Evolutionary conservation across 129 eudicot genomes (phyloP).

Genomic region (Saposhnikovia divaricata): DNA sequence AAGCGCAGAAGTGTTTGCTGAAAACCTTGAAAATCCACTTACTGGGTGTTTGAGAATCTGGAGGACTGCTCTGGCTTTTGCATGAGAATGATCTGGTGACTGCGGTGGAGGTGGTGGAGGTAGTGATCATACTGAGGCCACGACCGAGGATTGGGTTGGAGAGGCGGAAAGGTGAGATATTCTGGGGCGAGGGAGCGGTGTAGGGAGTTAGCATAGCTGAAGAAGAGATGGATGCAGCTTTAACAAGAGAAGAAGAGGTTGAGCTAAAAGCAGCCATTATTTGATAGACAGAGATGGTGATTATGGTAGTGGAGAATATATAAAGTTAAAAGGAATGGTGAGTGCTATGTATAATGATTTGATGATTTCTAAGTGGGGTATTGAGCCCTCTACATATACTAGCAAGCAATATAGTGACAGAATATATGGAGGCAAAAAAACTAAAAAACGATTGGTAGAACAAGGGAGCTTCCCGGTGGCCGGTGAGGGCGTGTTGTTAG

Average conservation of each 20-base stretch:
- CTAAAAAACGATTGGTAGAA: not conserved
- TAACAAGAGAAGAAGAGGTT: constrained; percentile 27
- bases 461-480: constrained; percentile 2
- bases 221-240: constrained; percentile 22
- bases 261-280: constrained; percentile 24
- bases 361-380: not conserved
- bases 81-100: constrained; percentile 25
- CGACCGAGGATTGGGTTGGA: constrained; percentile 14
- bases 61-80: constrained; percentile 33
- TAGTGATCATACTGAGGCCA: constrained; percentile 8
- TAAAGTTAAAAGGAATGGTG: not conserved
- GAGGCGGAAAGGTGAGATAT: constrained; percentile 20
- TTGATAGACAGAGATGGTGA: not conserved
- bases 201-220: constrained; percentile 25
- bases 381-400: not conserved
- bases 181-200: constrained; percentile 19
- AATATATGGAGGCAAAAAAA: not conserved
- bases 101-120: constrained; percentile 9
- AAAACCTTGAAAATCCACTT: constrained; percentile 10
- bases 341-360: not conserved
- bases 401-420: not conserved
- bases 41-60: constrained; percentile 42
- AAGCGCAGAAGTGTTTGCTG: not conserved
- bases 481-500: not conserved
- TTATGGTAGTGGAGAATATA: not conserved